Percentiles rank a stretch among this genome's conserved stretches.
Conservation (phyloP, 306 rosid species). For the cucumber (Cucumis sativus) region DNA sequence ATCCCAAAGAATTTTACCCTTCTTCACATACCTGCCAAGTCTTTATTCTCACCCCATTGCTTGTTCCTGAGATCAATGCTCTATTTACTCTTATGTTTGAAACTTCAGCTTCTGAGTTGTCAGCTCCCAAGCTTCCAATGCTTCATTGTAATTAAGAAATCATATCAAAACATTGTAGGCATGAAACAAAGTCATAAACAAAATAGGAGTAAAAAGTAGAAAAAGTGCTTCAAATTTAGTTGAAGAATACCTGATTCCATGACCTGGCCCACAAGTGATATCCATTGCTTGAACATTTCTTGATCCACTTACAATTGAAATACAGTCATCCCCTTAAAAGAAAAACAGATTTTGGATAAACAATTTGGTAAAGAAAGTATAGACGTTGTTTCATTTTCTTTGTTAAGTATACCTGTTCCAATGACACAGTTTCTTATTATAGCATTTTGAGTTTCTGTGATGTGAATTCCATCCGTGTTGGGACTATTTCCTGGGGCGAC, state of each 20-base stretch:
- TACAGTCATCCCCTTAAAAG: constrained; percentile 68
- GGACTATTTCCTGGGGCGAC: constrained; percentile 66
- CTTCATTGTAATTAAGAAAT: constrained; percentile 17
- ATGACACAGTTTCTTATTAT: constrained; percentile 30
- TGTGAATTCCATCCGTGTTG: constrained; percentile 88
- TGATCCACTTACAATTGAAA: constrained; percentile 84
- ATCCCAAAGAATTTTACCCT: background rate
- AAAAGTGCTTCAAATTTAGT: background rate
- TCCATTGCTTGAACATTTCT: constrained; percentile 30
- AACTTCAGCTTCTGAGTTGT: constrained; percentile 42
- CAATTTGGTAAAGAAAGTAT: background rate
- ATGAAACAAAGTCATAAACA: background rate
- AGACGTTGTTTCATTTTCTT: background rate
- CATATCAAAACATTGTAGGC: background rate
- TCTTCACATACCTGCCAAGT: constrained; percentile 67
- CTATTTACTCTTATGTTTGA: constrained; percentile 44
- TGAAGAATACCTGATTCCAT: constrained; percentile 64
- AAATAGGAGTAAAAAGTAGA: background rate
- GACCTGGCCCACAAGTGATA: constrained; percentile 82
- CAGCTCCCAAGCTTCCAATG: constrained; percentile 80
- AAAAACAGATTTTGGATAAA: background rate
- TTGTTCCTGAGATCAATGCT: constrained; percentile 47
- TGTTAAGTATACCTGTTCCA: constrained; percentile 37
- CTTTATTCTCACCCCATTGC: constrained; percentile 80
- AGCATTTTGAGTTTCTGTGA: constrained; percentile 40